Percentiles rank a stretch among this genome's conserved stretches.
These are phyloP conservation scores for Pseudocercospora musae DNA, from an alignment of 2,329 filamentous ascomycete species.

Conservation along the genomic window DNA sequence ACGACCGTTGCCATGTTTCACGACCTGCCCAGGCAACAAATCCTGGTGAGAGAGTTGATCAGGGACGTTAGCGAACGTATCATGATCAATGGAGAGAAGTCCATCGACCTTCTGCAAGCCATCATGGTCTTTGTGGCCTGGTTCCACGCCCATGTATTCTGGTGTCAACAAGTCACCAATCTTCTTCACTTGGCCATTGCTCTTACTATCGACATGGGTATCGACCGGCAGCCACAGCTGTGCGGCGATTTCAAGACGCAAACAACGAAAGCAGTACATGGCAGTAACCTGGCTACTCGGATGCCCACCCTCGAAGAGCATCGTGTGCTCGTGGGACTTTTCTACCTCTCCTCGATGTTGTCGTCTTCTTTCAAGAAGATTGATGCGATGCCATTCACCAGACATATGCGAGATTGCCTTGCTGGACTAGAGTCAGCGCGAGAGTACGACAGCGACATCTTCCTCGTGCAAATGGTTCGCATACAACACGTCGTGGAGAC, in stretches of 20 bases:
- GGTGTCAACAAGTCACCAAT: conserved; percentile 29
- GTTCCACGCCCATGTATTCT: conserved; percentile 31
- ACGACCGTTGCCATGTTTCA: conserved; percentile 30
- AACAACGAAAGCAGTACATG: conserved; percentile 18
- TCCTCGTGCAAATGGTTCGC: conserved; percentile 31
- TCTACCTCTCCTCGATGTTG: conserved; percentile 30
- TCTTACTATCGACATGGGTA: conserved; percentile 27
- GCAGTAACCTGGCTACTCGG: background rate
- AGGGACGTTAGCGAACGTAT: conserved; percentile 30
- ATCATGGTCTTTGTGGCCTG: conserved; percentile 14
- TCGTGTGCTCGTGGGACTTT: conserved; percentile 28
- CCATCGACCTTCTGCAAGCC: conserved; percentile 30
- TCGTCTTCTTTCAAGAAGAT: conserved; percentile 32
- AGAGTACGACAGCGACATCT: conserved; percentile 30
- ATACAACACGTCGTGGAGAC: conserved; percentile 30
- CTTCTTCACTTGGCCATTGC: conserved; percentile 32
- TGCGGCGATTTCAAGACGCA: conserved; percentile 20
- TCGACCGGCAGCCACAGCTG: conserved; percentile 24
- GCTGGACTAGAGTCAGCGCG: conserved; percentile 20
- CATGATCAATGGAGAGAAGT: conserved; percentile 32
- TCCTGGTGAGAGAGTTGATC: conserved; percentile 29
- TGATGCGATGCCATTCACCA: conserved; percentile 28
- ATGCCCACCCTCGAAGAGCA: conserved; percentile 26
- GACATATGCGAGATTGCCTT: conserved; percentile 26
- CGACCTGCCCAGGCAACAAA: conserved; percentile 29